These are phyloP conservation scores for Cytidiella melzeri DNA, from an alignment of 768 basidiomycete genomes.

Conservation along the genomic window DNA sequence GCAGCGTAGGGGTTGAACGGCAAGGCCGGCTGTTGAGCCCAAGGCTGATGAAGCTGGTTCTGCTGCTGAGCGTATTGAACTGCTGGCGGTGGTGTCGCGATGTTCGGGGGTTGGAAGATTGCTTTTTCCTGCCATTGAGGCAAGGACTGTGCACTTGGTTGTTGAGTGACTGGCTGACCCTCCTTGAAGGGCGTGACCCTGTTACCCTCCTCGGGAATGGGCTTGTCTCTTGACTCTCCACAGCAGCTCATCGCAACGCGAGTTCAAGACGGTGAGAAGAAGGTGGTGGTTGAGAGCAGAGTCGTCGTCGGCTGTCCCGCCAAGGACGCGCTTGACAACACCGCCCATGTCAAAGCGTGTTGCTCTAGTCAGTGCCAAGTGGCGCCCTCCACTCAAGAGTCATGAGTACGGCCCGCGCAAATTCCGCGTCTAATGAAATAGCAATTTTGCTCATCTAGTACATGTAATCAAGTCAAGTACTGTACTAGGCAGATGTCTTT, in stretches of 20 bases:
- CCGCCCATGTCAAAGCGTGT: not conserved
- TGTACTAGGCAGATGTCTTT: too few relatives aligned
- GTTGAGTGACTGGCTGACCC: slow-evolving; percentile 37
- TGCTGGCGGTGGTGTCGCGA: slow-evolving; percentile 42
- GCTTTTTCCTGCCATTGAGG: slow-evolving; percentile 37
- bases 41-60: slow-evolving; percentile 11
- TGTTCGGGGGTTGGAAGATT: slow-evolving; percentile 32
- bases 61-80: slow-evolving; percentile 19
- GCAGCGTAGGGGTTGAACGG: slow-evolving; percentile 14
- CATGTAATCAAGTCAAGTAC: too few relatives aligned
- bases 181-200: slow-evolving; percentile 19
- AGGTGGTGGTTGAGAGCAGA: not conserved
- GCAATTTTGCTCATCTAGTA: too few relatives aligned
- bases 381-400: too few relatives aligned
- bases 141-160: slow-evolving; percentile 39
- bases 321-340: not conserved
- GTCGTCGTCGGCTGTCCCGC: not conserved
- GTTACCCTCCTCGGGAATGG: slow-evolving; percentile 29
- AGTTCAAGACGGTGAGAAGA: not conserved
- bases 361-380: too few relatives aligned
- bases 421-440: too few relatives aligned
- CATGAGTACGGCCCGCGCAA: too few relatives aligned
- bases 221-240: slow-evolving; percentile 37
- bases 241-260: slow-evolving; percentile 55
- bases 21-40: slow-evolving; percentile 10